Evolutionary conservation across 768 basidiomycete genomes (phyloP).

Genomic region (Lentinula sp.): DNA sequence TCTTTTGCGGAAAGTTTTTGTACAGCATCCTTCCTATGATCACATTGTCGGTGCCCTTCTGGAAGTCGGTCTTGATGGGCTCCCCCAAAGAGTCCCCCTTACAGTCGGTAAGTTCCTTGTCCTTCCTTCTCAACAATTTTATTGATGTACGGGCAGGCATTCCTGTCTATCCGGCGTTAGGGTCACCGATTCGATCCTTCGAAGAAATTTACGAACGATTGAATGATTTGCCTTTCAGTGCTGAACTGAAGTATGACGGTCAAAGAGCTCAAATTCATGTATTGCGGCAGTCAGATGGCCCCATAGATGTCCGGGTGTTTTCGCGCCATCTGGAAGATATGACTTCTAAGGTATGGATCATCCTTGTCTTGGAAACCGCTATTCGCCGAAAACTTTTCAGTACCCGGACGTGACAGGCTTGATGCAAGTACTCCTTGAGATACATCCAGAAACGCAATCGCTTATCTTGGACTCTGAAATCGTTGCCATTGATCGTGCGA

Average conservation of each 20-base stretch:
- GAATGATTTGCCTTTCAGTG: constrained; percentile 60
- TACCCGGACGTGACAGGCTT: constrained; percentile 78
- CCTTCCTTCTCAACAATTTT: background rate
- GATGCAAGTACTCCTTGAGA: constrained; percentile 36
- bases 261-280: constrained; percentile 82
- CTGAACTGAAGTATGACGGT: constrained; percentile 92
- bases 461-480: constrained; percentile 86
- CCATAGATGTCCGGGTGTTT: constrained; percentile 57
- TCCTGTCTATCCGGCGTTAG: constrained; percentile 82
- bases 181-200: constrained; percentile 80
- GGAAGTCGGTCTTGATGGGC: constrained; percentile 51
- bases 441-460: constrained; percentile 37
- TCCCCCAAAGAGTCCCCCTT: constrained; percentile 57
- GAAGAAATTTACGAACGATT: constrained; percentile 77
- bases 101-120: constrained; percentile 51
- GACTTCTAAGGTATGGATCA: constrained; percentile 68
- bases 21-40: constrained; percentile 72
- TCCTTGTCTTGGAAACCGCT: background rate
- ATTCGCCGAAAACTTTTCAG: constrained; percentile 27
- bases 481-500: constrained; percentile 69
- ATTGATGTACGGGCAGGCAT: constrained; percentile 38
- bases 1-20: constrained; percentile 66
- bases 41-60: constrained; percentile 60
- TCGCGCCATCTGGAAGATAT: constrained; percentile 89
- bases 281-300: constrained; percentile 20